A percentile compares a stretch with the other conserved stretches of the same genome.
These are phyloP conservation scores for Exserohilum turcica DNA, from an alignment of 2,329 filamentous ascomycete species.

Conservation along the genomic window DNA sequence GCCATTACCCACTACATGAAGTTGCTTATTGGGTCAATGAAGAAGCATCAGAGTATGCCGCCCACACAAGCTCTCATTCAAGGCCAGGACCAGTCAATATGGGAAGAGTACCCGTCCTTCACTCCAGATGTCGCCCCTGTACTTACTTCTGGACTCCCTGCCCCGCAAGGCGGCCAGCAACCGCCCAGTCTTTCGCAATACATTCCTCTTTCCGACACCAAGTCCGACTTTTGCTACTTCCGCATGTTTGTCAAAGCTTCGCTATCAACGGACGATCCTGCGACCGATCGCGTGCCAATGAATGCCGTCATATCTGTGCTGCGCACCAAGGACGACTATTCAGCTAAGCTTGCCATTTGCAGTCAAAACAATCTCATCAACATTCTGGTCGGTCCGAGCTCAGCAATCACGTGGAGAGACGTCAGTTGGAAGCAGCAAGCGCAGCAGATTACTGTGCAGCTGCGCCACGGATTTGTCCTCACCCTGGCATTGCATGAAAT, in stretches of 20 bases:
- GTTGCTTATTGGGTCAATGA: constrained; percentile 81
- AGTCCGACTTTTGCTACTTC: constrained; percentile 76
- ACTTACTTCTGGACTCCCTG: constrained; percentile 52
- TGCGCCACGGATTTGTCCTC: constrained; percentile 77
- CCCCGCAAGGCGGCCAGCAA: constrained; percentile 53
- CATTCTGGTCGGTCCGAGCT: constrained; percentile 71
- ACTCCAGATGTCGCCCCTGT: constrained; percentile 73
- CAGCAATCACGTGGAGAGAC: constrained; percentile 75
- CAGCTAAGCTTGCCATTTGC: constrained; percentile 73
- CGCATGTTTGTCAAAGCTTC: constrained; percentile 76
- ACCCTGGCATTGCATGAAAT: constrained; percentile 71
- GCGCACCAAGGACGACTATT: constrained; percentile 70
- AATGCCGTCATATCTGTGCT: constrained; percentile 78
- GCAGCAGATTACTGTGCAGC: constrained; percentile 67
- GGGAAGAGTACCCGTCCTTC: constrained; percentile 76
- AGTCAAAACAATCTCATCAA: constrained; percentile 82
- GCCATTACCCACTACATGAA: constrained; percentile 68
- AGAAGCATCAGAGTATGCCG: constrained; percentile 78
- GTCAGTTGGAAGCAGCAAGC: constrained; percentile 76
- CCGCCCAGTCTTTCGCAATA: constrained; percentile 63
- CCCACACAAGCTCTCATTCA: constrained; percentile 69
- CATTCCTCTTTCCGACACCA: constrained; percentile 77
- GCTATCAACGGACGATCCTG: constrained; percentile 71
- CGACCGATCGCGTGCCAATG: constrained; percentile 70
- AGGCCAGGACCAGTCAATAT: constrained; percentile 79